Evolutionary conservation across 1,139 yeast genomes (phyloP).

Genomic region (Blastobotrys buckinghamii): DNA sequence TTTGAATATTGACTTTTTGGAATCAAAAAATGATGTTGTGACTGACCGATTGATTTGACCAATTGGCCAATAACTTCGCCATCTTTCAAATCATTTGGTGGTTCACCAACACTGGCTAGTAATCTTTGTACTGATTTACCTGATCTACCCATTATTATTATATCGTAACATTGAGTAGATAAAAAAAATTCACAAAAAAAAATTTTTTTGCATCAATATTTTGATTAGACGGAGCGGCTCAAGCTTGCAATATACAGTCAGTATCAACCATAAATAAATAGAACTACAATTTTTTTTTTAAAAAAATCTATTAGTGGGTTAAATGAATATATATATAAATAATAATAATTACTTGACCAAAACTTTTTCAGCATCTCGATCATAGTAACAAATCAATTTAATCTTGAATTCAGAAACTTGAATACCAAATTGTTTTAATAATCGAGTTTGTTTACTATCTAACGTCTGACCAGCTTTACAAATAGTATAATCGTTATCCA

Average conservation of each 20-base stretch:
- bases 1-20: constrained; percentile 22
- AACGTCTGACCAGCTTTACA: constrained; percentile 74
- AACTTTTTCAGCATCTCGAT: constrained; percentile 22
- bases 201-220: background rate
- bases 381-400: constrained; percentile 66
- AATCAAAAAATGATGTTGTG: constrained; percentile 29
- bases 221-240: background rate
- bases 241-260: no score
- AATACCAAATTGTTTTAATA: constrained; percentile 90
- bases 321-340: background rate
- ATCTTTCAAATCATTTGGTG: constrained; percentile 28
- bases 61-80: constrained; percentile 31
- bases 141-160: constrained; percentile 2
- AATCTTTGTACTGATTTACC: constrained; percentile 23
- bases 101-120: constrained; percentile 26
- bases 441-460: constrained; percentile 87
- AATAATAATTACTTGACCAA: background rate
- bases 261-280: background rate
- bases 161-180: background rate
- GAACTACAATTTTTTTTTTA: background rate
- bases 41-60: constrained; percentile 30
- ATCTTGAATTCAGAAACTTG: constrained; percentile 91
- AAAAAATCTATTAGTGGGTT: no score
- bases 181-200: background rate
- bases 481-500: constrained; percentile 72